Evolutionary conservation across 1,284 basidiomycete species (phyloP).

Genomic region (Gymnopus androsaceus): DNA sequence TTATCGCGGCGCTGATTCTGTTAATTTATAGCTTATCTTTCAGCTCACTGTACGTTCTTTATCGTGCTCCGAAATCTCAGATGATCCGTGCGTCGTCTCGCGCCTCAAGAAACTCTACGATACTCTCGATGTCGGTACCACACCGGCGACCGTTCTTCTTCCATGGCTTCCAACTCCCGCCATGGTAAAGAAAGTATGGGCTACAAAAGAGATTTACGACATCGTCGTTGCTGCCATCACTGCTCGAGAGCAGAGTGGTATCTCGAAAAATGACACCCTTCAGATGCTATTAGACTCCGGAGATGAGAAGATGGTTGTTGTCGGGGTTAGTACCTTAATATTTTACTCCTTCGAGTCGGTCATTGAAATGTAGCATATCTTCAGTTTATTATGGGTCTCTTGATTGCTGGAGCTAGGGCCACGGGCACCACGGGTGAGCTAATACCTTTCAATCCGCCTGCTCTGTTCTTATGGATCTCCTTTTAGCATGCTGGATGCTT

Average conservation of each 20-base stretch:
- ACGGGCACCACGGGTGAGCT: constrained; percentile 67
- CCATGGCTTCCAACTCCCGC: constrained; percentile 74
- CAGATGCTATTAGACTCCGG: constrained; percentile 69
- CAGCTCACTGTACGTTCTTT: constrained; percentile 69
- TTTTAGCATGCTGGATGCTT: constrained; percentile 65
- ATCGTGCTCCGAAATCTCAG: constrained; percentile 65
- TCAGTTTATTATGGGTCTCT: constrained; percentile 77
- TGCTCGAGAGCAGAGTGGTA: constrained; percentile 53
- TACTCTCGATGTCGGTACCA: constrained; percentile 64
- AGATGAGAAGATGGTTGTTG: constrained; percentile 65
- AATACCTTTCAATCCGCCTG: constrained; percentile 17
- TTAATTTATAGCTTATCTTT: constrained; percentile 58
- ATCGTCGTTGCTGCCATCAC: constrained; percentile 61
- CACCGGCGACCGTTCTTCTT: constrained; percentile 66
- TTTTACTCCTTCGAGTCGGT: constrained; percentile 19
- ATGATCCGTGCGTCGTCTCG: constrained; percentile 57
- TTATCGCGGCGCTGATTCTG: too few relatives aligned
- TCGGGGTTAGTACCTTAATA: constrained; percentile 54
- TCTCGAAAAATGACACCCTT: constrained; percentile 61
- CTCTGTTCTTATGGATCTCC: constrained; percentile 18
- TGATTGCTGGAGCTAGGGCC: constrained; percentile 73
- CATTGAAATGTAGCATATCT: constrained; percentile 17
- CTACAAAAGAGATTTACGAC: constrained; percentile 72
- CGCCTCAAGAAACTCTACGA: constrained; percentile 67
- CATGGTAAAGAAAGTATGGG: constrained; percentile 65